Conservation (phyloP, 2,329 filamentous ascomycete species). For the Talaromyces sp. region DNA sequence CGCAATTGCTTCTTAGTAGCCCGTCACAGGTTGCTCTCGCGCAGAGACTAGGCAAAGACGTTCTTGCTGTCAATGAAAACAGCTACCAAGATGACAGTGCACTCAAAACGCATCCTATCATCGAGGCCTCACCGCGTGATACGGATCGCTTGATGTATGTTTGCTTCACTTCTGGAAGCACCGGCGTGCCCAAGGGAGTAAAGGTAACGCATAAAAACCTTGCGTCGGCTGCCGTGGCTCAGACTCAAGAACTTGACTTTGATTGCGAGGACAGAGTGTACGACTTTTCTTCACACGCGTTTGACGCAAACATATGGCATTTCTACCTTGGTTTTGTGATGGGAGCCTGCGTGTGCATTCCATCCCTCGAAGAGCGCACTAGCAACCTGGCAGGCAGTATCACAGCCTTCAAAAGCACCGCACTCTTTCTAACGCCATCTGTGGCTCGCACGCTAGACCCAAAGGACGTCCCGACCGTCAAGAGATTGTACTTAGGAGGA, state of each 20-base stretch:
- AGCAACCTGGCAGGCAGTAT: slow-evolving; percentile 31
- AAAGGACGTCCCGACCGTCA: slow-evolving; percentile 24
- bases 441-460: slow-evolving; percentile 46
- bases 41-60: neutral
- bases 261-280: slow-evolving; percentile 52
- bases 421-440: slow-evolving; percentile 56
- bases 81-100: neutral
- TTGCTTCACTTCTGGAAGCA: slow-evolving; percentile 8
- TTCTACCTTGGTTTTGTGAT: neutral
- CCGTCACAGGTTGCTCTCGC: neutral
- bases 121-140: neutral
- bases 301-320: slow-evolving; percentile 28
- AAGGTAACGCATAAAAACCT: slow-evolving; percentile 31
- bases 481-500: slow-evolving; percentile 36
- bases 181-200: slow-evolving; percentile 4
- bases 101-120: neutral
- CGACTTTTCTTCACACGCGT: slow-evolving; percentile 46
- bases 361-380: slow-evolving; percentile 43
- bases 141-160: neutral
- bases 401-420: slow-evolving; percentile 46
- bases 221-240: slow-evolving; percentile 45
- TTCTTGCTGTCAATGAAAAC: neutral
- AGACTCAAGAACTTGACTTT: slow-evolving; percentile 40
- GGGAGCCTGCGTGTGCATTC: slow-evolving; percentile 18
- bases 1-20: neutral